Evolutionary conservation across 495 filamentous ascomycete genomes (phyloP), one percentile per base, ranked within the genome.

Genomic region (Talaromyces thailandensis): DNA sequence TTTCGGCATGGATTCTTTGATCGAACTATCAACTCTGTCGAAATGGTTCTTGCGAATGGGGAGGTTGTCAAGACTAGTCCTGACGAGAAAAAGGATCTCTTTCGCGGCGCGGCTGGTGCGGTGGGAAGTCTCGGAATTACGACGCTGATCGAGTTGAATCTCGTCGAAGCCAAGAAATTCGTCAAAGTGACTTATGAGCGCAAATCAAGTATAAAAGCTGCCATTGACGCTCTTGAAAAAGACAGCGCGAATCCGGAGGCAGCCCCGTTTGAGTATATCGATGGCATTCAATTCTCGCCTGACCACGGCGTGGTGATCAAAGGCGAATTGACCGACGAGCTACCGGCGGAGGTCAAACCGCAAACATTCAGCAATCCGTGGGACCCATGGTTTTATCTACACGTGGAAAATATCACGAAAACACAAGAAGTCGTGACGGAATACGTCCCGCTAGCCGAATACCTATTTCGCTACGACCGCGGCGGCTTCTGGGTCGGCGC

Each of bases 391-490:
- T 86, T 81, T 68, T 85, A 85, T 52, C 71, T 85, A 1, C 82
- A 86, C 62, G 82, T 73, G 16, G 64, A 73, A 50, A 32, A 60
- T 2, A 62, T 63, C 32, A 64, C 68, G 5, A 64, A 63, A 8
- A 48, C 37, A 28, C 45, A 58, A 40, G 35, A 60, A 56, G 31
- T 66, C 58, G 31, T 53, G 3, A 67, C 66, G 16, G 81, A 86
- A 43, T 68, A 71, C 26, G 80, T 85, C 43, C 84, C 84, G 12
- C 68, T 85, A 8, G 73, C 71, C 6, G 82, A 86, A 32, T 86
- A 87, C 62, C 76, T 84, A 35, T 86, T 87, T 68, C 81, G 84
- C 3, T 86, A 87, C 66, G 84, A 87, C 64, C 80, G 84, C 4
- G 84, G 84, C 21, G 83, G 76, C 7, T 87, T 86, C 67, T 86